phyloP scores from a whole-genome alignment of 257 asterid genomes.

The Striga asiatica region DNA sequence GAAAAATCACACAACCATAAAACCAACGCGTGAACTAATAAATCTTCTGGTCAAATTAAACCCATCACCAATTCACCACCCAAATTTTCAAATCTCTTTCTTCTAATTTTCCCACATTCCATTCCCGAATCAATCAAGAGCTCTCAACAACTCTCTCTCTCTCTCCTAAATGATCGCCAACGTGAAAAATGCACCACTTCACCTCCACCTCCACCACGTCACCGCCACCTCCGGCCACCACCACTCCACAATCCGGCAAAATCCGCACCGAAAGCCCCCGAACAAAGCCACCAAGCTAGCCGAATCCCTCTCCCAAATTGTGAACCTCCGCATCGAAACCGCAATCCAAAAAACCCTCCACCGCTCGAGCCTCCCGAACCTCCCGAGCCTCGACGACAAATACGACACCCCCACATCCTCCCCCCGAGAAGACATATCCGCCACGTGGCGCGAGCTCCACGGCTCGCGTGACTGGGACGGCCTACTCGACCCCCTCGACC shows the following conservation, averaged over 20 bases:
- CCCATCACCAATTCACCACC: background rate
- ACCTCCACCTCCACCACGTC: constrained; percentile 16
- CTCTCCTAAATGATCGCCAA: constrained; percentile 36
- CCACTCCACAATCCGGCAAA: constrained; percentile 12
- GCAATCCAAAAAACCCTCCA: constrained; percentile 23
- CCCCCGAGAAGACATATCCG: constrained; percentile 49
- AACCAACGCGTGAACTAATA: background rate
- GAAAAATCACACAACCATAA: no score
- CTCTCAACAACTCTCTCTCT: no score
- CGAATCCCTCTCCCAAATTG: constrained; percentile 36
- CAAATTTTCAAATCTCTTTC: background rate
- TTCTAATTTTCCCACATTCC: background rate
- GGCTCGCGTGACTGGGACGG: constrained; percentile 50
- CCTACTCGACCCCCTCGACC: constrained; percentile 61
- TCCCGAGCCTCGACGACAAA: constrained; percentile 23
- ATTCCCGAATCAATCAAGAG: no score
- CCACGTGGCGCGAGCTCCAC: constrained; percentile 46
- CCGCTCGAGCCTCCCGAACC: constrained; percentile 6
- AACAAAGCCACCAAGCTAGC: constrained; percentile 33
- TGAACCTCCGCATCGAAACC: constrained; percentile 37
- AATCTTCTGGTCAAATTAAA: no score
- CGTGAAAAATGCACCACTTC: constrained; percentile 2
- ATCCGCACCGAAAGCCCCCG: constrained; percentile 14
- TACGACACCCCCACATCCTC: constrained; percentile 37
- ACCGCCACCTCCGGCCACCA: constrained; percentile 17